Evolutionary conservation across 2,329 filamentous ascomycete species (phyloP), one percentile per base, ranked within the genome.

Genomic region (Diplodia sapinea): DNA sequence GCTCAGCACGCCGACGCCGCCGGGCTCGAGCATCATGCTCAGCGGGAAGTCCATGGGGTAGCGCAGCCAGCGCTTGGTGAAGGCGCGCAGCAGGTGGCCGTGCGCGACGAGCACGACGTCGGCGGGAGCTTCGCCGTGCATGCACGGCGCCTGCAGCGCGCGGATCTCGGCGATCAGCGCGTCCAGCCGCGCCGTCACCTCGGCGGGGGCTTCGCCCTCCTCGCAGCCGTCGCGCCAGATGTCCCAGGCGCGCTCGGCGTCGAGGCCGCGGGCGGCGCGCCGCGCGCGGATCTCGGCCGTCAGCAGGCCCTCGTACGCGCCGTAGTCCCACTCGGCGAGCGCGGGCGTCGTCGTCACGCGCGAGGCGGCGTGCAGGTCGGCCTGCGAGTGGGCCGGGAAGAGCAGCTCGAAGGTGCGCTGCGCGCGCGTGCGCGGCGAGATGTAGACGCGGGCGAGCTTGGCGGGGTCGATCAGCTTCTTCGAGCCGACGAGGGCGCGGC

Each of bases 211-310:
- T 89, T 96, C 93, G 79, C 93, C 93, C 3, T 89, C 91, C 1
- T 90, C 90, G 79, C 93, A 96, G 0, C 93, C 93, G 76, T 96
- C 92, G n/a, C 82, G 83, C 93, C 93, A 96, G 71, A 96, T 96
- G 80, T 95, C 91, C 92, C 92, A 96, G 29, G 80, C 77, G 4
- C 81, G 72, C n/a, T 83, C 80, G 13, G 66, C 23, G 85, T 80
- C 8, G 20, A 86, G 75, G 0, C 91, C 91, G 68, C 87, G 81
- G 67, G 86, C 80, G 65, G 82, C 83, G 61, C 91, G 85, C 68
- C 82, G 47, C 0, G 31, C 33, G 38, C 86, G 83, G 75, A 96
- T 96, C 71, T 92, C 83, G 17, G 84, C 80, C 70, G 85, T 89
- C 43, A 90, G 92, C 75, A 95, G 85, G 9, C 93, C 93, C 80